Evolutionary conservation across 768 basidiomycete genomes (phyloP), one percentile per base, ranked within the genome.

Genomic region (Mycena chlorophos): DNA sequence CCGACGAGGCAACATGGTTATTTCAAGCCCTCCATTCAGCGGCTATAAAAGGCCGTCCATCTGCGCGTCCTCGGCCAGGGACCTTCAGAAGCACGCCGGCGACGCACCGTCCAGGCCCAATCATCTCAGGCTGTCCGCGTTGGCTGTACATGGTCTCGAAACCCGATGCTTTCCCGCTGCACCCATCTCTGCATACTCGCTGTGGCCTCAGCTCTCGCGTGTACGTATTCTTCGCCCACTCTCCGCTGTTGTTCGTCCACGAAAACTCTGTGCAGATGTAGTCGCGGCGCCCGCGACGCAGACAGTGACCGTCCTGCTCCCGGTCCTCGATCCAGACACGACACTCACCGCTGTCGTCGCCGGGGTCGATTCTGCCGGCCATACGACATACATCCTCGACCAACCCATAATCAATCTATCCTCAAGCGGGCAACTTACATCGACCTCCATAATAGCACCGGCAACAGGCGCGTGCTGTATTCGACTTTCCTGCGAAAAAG

Each of bases 351-450:
- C 56, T 17, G 37, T 27, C 4, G 45, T 52, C 20, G 30, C 52
- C 13, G 56, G 56, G 10, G 56, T 57, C 29, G 56, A 57, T 37
- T 49, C 51, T 2, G 19, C 52, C 16, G 51, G 51, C n/a, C 51
- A 20, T 14, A 57, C 56, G 17, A 57, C 51, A 13, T 57, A 57
- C 25, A 30, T 26, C 5, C 12, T 57, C 26, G 37, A 57, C 12
- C 51, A 52, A 23, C 34, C 34, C 42, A 20, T 25, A 23, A 19
- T 46, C 10, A 42, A 49, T 20, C 2, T 43, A 49, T 16, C 26
- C 13, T 5, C 43, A 39, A 3, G 29, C 37, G 23, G 49, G 34
- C 4, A 17, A 48, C 39, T n/a, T 43, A 23, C 20, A 8, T 26
- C 45, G 45, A 42, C 40, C 8, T 42, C 40, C 19, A 52, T 47